phyloP scores from a whole-genome alignment of 2,329 filamentous ascomycete species.

The Fusarium azukiicola region DNA sequence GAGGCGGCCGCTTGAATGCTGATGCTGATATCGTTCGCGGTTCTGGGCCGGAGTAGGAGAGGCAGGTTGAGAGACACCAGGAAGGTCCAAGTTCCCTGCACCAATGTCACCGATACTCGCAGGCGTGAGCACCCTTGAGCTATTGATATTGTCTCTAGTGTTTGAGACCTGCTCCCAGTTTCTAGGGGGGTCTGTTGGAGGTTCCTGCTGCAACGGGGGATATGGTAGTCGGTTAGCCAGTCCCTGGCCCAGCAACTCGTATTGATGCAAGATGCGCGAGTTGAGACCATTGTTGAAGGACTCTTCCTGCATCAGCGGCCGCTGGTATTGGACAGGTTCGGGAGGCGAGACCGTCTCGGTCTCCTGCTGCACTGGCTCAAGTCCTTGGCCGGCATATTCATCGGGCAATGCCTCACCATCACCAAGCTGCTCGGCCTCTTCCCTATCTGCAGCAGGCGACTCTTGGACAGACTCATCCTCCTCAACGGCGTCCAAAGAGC shows the following conservation, averaged over 20 bases:
- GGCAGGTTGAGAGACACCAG: neutral
- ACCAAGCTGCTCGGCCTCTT: neutral
- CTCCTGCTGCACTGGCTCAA: neutral
- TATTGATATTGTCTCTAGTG: neutral
- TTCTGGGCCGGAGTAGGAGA: constrained; percentile 23
- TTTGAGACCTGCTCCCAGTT: neutral
- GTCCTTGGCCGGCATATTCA: neutral
- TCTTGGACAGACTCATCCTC: constrained; percentile 9
- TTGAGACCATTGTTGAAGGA: constrained; percentile 33
- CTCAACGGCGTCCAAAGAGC: constrained; percentile 2
- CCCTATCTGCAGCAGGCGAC: neutral
- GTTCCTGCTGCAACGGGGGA: neutral
- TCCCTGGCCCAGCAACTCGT: constrained; percentile 45
- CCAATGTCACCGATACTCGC: constrained; percentile 7
- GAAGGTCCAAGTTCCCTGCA: neutral
- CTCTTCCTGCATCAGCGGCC: constrained; percentile 10
- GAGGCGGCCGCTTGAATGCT: constrained; percentile 1
- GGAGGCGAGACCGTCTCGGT: neutral
- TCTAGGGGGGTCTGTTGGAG: neutral
- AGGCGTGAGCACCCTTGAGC: constrained; percentile 3
- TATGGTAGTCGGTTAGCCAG: constrained; percentile 28
- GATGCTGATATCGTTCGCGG: neutral
- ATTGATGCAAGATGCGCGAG: constrained; percentile 46
- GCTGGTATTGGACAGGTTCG: neutral
- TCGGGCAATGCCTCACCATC: neutral